Conservation (phyloP, 1,284 basidiomycete species). For the Ustilago trichophora region DNA sequence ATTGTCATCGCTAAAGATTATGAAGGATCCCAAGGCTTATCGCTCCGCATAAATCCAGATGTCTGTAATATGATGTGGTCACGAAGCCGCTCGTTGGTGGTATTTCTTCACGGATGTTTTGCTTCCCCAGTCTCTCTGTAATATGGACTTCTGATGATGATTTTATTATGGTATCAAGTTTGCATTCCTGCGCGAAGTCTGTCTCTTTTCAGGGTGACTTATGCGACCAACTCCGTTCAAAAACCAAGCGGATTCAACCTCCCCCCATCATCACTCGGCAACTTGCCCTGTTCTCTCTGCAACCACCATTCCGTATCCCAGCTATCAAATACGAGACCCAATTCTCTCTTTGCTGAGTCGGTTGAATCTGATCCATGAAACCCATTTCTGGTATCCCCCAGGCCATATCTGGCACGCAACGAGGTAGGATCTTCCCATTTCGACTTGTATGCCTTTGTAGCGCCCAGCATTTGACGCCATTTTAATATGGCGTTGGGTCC, state of each 20-base stretch:
- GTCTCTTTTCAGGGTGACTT: too few species aligned
- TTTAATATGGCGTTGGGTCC: conserved; percentile 52
- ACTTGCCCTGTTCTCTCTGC: conserved; percentile 18
- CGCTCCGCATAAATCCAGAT: conserved; percentile 50
- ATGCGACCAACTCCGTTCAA: too few species aligned
- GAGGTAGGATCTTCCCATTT: conserved; percentile 50
- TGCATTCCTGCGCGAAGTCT: too few species aligned
- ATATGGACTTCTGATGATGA: conserved; percentile 1
- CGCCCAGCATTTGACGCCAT: conserved; percentile 60
- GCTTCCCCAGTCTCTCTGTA: background rate
- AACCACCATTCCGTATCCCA: conserved; percentile 56
- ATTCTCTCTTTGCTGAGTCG: conserved; percentile 35
- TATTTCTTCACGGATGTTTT: background rate
- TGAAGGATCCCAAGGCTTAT: conserved; percentile 58
- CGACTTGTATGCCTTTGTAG: conserved; percentile 61
- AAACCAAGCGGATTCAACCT: conserved; percentile 29
- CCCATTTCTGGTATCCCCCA: conserved; percentile 63
- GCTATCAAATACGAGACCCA: conserved; percentile 51
- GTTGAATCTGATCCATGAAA: conserved; percentile 59
- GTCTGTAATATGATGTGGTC: too few species aligned
- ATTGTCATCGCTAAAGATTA: conserved; percentile 47
- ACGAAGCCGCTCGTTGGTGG: too few species aligned
- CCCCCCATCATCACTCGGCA: conserved; percentile 13
- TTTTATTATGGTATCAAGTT: too few species aligned
- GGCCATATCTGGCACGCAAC: conserved; percentile 54